Evolutionary conservation across 352 stramenopile species (phyloP), one percentile per base, ranked within the genome.

Genomic region (Albugo candida): DNA sequence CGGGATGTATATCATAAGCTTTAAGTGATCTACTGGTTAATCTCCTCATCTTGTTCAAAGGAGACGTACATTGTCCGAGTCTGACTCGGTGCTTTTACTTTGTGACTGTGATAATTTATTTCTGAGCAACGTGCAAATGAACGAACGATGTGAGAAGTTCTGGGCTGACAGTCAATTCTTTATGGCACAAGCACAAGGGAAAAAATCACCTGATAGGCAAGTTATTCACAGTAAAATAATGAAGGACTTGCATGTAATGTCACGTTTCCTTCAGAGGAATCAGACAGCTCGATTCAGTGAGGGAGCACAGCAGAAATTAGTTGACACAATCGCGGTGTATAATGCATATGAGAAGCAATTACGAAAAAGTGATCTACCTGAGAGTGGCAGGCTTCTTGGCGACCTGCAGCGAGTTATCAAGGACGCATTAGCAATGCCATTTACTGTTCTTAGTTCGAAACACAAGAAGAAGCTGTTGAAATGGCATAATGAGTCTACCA

Each of bases 381-480:
- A 31, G 24, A 31, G 24, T 31, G 8, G 3, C 3, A 31, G 24
- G 24, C 24, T 31, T 8, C 24, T 10, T 3, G 24, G 24, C 24
- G 24, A 31, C 24, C 24, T 31, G 24, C 24, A 31, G 24, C 54
- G 80, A 36, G 69, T 72, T 11, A 60, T 91, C 20, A 91, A 86
- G 41, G 77, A 89, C 38, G 72, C 60, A 0, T 64, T 91, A 0
- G 77, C 74, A 12, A 91, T 91, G 77, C 77, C 74, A 3, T 87
- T 84, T 50, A 82, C 70, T 48, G 74, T 87, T 42, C 60, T 87
- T 43, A 66, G 71, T 49, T 69, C 65, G 13, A 91, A 87, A 48
- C 70, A 87, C 42, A 87, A 91, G 58, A 87, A 86, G 45, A 63
- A 56, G 14, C 56, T 87, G 37, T 48, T 89, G 20, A 91, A 89